phyloP scores from a whole-genome alignment of 1,284 basidiomycete genomes.

The Pterulicium gracile region DNA sequence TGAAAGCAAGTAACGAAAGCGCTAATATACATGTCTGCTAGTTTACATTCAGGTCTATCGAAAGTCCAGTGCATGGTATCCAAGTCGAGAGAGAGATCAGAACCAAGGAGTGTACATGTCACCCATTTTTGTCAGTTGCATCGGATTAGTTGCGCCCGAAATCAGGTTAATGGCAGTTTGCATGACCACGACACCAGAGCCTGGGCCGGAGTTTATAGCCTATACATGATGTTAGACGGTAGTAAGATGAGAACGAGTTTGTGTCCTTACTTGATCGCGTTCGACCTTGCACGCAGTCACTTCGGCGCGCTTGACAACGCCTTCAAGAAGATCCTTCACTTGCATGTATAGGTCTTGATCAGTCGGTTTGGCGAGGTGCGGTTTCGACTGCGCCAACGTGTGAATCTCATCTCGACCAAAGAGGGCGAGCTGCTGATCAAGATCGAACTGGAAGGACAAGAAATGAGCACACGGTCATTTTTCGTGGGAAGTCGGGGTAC shows the following conservation, averaged over 20 bases:
- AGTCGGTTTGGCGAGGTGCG: conserved; percentile 33
- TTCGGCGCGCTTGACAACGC: conserved; percentile 79
- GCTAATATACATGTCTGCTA: no score
- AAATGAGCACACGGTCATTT: conserved; percentile 4
- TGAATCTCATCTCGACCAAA: conserved; percentile 92
- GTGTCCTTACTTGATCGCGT: conserved; percentile 55
- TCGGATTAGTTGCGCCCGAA: conserved; percentile 61
- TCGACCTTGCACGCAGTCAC: conserved; percentile 79
- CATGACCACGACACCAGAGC: conserved; percentile 32
- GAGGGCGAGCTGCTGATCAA: conserved; percentile 82
- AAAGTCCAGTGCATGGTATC: no score
- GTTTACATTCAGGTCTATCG: no score
- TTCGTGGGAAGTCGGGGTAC: conserved; percentile 35
- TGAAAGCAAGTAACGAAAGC: no score
- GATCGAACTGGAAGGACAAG: conserved; percentile 53
- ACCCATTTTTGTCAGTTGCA: conserved; percentile 71
- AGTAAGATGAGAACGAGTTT: not conserved
- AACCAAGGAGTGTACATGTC: conserved; percentile 83
- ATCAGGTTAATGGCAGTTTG: conserved; percentile 84
- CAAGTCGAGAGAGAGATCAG: conserved; percentile 28
- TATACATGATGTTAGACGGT: conserved; percentile 1
- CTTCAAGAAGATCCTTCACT: conserved; percentile 68
- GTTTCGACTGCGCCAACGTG: conserved; percentile 48
- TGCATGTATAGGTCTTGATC: conserved; percentile 60
- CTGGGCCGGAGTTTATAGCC: conserved; percentile 16